phyloP scores from a whole-genome alignment of 352 stramenopile genomes.

The Globisporangium heterothallicum region DNA sequence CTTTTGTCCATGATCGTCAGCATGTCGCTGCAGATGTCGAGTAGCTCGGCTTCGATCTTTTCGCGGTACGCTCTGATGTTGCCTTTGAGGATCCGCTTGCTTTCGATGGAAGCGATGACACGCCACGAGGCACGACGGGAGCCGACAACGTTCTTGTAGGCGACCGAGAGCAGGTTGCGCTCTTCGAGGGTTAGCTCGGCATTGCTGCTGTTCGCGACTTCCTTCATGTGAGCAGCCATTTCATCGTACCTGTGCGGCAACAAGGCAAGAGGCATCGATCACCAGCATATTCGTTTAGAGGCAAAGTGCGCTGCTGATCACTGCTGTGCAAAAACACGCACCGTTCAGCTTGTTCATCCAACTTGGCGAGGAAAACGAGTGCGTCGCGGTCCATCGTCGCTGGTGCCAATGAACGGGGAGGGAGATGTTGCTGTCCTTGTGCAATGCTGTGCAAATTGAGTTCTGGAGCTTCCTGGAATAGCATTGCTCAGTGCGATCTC shows the following conservation, averaged over 20 bases:
- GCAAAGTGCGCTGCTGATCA: too few relatives aligned
- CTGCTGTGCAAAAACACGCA: too few relatives aligned
- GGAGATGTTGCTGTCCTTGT: too few relatives aligned
- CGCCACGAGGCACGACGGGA: conserved; percentile 97
- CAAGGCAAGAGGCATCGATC: neutral
- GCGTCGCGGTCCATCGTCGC: conserved; percentile 67
- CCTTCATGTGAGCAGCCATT: conserved; percentile 97
- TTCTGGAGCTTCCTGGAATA: too few relatives aligned
- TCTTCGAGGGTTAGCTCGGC: conserved; percentile 98
- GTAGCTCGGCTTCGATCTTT: conserved; percentile 95
- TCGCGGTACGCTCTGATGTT: conserved; percentile 93
- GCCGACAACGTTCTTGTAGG: conserved; percentile 98
- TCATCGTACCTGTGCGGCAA: conserved; percentile 76
- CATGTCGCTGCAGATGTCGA: conserved; percentile 94
- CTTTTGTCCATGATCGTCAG: conserved; percentile 98
- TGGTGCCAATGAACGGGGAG: neutral
- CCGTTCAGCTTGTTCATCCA: conserved; percentile 77
- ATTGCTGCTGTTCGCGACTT: conserved; percentile 93
- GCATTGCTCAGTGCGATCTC: too few relatives aligned
- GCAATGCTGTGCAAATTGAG: conserved; percentile 58
- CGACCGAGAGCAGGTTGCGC: conserved; percentile 94
- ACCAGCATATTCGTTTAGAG: neutral
- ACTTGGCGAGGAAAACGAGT: conserved; percentile 78
- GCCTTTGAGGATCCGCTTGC: conserved; percentile 94
- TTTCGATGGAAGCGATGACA: conserved; percentile 98